A percentile compares a stretch with the other conserved stretches of the same genome.
phyloP scores from a whole-genome alignment of 345 rosid genomes.

The Adansonia digitata region DNA sequence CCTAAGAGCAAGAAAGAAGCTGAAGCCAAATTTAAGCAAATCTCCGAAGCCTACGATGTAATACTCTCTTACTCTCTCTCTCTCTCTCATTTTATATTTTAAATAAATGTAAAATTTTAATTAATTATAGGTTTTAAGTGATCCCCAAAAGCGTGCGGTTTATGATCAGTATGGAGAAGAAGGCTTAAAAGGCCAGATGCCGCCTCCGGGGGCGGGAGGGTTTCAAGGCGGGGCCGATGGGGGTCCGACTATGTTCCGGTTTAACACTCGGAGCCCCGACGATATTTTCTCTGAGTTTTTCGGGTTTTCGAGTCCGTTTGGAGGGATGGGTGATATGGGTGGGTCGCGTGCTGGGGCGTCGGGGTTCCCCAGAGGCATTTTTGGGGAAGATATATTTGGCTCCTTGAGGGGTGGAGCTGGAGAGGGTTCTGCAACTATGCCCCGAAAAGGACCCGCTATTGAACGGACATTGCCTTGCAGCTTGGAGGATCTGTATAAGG shows the following conservation, averaged over 20 bases:
- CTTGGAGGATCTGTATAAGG: constrained; percentile 84
- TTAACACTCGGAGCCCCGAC: constrained; percentile 58
- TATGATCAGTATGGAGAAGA: constrained; percentile 74
- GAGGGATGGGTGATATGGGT: constrained; percentile 48
- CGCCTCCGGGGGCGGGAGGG: constrained; percentile 51
- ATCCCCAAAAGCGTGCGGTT: constrained; percentile 55
- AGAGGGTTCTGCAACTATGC: constrained; percentile 38
- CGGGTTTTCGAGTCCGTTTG: constrained; percentile 52
- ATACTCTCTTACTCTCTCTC: neutral
- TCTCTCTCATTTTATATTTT: neutral
- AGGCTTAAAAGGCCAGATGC: constrained; percentile 63
- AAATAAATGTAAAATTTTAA: neutral
- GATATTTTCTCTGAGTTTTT: constrained; percentile 64
- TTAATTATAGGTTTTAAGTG: constrained; percentile 51
- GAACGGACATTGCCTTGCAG: constrained; percentile 78
- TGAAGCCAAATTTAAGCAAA: constrained; percentile 71
- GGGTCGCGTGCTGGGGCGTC: constrained; percentile 42
- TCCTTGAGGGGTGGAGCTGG: constrained; percentile 35
- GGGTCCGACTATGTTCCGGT: constrained; percentile 34
- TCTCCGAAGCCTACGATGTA: constrained; percentile 79
- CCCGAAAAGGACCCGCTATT: constrained; percentile 62
- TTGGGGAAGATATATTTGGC: constrained; percentile 43
- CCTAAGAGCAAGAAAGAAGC: constrained; percentile 64
- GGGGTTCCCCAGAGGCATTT: constrained; percentile 44
- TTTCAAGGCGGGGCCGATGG: constrained; percentile 24